Evolutionary conservation across 805 yeast genomes (phyloP), one percentile per base, ranked within the genome.

Genomic region (Ogataea haglerorum): DNA sequence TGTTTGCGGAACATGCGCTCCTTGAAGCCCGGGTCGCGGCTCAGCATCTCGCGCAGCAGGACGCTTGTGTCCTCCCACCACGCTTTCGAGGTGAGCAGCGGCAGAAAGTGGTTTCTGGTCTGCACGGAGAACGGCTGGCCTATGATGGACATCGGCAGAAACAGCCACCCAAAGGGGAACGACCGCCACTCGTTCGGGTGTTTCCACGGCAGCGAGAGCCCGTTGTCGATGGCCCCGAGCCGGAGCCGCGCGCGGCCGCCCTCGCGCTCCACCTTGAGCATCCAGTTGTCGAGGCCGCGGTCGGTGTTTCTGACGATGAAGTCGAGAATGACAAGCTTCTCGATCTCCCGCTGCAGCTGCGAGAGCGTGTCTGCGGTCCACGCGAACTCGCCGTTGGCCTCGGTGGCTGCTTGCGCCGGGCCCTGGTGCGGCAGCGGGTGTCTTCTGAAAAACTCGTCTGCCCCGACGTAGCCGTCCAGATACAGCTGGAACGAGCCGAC

Each of bases 151-250:
- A 74, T 59, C 0, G 90, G 90, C 24, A 83, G 59, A 51, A 78
- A 82, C 18, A 83, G 61, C 91, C 91, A 83, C 0, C 90, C 90
- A 61, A 73, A 83, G 0, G 90, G 90, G 51, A 80, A 83, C 0
- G 86, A 79, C 40, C 90, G 63, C 87, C 89, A 82, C 53, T 82
- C 88, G 58, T 83, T 85, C 0, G 90, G 90, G 48, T 82, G 87
- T 52, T 83, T 82, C 88, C 88, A 83, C 5, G 91, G 90, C 51
- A 80, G 82, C 0, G 89, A 71, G 22, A 83, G 64, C 0, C 89
- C 89, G 12, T 85, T 80, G 52, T 83, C 90, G 32, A 83, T 83
- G 1, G 90, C 91, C 2, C 86, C 88, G 22, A 83, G 67, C 36
- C 65, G 69, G 10, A 83, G 44, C 1, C 29, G 41, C 0, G 82